Evolutionary conservation across 1,284 basidiomycete genomes (phyloP).

Genomic region (Phylloporus gajari): DNA sequence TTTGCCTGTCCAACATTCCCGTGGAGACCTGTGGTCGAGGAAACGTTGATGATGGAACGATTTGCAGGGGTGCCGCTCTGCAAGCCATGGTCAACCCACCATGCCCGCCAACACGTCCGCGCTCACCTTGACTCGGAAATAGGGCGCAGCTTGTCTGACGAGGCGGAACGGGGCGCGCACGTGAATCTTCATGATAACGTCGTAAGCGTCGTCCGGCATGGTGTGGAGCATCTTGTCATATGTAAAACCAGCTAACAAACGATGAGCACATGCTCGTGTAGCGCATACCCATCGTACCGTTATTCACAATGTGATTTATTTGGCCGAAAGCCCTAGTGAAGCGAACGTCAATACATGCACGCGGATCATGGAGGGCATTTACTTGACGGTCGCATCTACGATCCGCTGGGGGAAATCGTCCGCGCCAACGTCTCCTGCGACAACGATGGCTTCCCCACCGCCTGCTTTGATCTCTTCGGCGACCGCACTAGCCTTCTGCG

Average conservation of each 20-base stretch:
- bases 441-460: slow-evolving; percentile 78
- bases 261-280: not conserved
- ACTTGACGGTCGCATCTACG: slow-evolving; percentile 81
- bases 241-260: slow-evolving; percentile 77
- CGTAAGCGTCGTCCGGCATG: slow-evolving; percentile 84
- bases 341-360: not conserved
- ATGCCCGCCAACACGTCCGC: not conserved
- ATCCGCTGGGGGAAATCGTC: slow-evolving; percentile 86
- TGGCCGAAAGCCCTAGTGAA: slow-evolving; percentile 74
- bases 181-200: slow-evolving; percentile 85
- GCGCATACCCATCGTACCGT: slow-evolving; percentile 55
- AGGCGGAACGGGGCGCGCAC: slow-evolving; percentile 75
- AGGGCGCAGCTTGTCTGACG: slow-evolving; percentile 84
- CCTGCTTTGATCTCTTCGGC: slow-evolving; percentile 78
- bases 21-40: slow-evolving; percentile 81
- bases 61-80: slow-evolving; percentile 68
- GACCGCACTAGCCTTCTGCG: slow-evolving; percentile 70
- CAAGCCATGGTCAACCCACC: not conserved
- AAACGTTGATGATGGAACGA: slow-evolving; percentile 81
- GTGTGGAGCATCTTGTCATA: slow-evolving; percentile 91
- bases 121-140: slow-evolving; percentile 82
- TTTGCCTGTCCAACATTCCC: slow-evolving; percentile 88
- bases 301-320: slow-evolving; percentile 89
- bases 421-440: slow-evolving; percentile 81
- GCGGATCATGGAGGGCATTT: slow-evolving; percentile 38